A percentile compares a stretch with the other conserved stretches of the same genome.
Evolutionary conservation across 2,329 filamentous ascomycete species (phyloP).

Genomic region (Cladorrhinum sp.): DNA sequence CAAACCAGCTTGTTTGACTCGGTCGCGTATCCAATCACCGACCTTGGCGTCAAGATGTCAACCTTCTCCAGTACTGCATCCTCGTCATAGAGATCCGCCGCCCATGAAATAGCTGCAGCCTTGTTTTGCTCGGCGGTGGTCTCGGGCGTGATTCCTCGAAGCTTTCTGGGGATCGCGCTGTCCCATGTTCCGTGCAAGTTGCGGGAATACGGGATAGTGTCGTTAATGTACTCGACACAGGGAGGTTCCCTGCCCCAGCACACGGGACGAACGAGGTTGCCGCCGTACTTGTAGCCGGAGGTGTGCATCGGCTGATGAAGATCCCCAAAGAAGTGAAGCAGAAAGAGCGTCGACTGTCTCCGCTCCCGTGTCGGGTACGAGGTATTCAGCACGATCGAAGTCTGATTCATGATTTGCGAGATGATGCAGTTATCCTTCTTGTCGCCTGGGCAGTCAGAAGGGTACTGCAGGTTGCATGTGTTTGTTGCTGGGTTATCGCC

Average conservation of each 20-base stretch:
- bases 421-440: conserved; percentile 12
- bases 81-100: conserved; percentile 6
- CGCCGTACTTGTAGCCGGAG: conserved; percentile 12
- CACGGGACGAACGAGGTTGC: conserved; percentile 10
- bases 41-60: neutral
- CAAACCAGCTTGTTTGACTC: conserved; percentile 14
- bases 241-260: conserved; percentile 3
- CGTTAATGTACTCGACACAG: neutral
- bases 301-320: conserved; percentile 14
- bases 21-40: conserved; percentile 5
- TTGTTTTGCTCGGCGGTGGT: conserved; percentile 1
- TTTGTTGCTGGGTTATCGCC: conserved; percentile 11
- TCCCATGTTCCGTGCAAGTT: conserved; percentile 14
- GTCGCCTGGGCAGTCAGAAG: conserved; percentile 8
- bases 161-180: conserved; percentile 4
- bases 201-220: neutral
- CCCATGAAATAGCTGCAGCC: conserved; percentile 8
- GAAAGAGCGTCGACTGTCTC: conserved; percentile 12
- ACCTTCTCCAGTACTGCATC: neutral
- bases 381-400: conserved; percentile 11
- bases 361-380: neutral
- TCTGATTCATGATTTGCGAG: conserved; percentile 14
- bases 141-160: neutral
- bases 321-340: conserved; percentile 16
- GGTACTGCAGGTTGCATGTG: conserved; percentile 7